phyloP scores from a whole-genome alignment of 1,284 basidiomycete genomes.

The Naganishia cerealis region DNA sequence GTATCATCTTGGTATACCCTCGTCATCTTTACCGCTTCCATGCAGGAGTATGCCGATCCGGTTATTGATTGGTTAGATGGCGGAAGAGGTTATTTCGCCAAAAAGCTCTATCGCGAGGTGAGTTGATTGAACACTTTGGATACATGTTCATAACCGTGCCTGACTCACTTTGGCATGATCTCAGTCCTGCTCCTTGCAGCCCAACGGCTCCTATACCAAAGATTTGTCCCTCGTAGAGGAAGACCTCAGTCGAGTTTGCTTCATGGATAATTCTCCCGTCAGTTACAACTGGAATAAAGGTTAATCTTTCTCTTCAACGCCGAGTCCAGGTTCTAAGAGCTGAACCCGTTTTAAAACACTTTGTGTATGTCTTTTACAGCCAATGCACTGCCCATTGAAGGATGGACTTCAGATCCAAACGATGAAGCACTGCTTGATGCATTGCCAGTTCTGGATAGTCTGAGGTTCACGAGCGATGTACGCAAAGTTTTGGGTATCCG shows the following conservation, averaged over 20 bases:
- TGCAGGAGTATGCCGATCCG: constrained; percentile 98
- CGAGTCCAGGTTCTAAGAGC: neutral
- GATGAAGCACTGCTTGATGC: constrained; percentile 96
- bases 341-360: neutral
- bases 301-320: constrained; percentile 53
- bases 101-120: constrained; percentile 88
- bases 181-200: constrained; percentile 84
- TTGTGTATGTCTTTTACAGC: constrained; percentile 58
- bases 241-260: constrained; percentile 85
- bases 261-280: constrained; percentile 94
- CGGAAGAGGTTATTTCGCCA: constrained; percentile 82
- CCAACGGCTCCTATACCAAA: constrained; percentile 92
- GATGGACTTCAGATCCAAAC: constrained; percentile 95
- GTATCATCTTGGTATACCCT: constrained; percentile 98
- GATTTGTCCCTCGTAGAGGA: constrained; percentile 82
- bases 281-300: constrained; percentile 91
- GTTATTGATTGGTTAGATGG: constrained; percentile 99
- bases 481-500: constrained; percentile 82
- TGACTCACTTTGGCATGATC: neutral
- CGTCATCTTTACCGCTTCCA: constrained; percentile 96
- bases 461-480: constrained; percentile 94
- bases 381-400: constrained; percentile 97
- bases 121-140: constrained; percentile 41
- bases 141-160: neutral
- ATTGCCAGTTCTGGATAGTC: constrained; percentile 88